Conservation (phyloP, 1,284 basidiomycete genomes). For the Trichosporon faecale region DNA sequence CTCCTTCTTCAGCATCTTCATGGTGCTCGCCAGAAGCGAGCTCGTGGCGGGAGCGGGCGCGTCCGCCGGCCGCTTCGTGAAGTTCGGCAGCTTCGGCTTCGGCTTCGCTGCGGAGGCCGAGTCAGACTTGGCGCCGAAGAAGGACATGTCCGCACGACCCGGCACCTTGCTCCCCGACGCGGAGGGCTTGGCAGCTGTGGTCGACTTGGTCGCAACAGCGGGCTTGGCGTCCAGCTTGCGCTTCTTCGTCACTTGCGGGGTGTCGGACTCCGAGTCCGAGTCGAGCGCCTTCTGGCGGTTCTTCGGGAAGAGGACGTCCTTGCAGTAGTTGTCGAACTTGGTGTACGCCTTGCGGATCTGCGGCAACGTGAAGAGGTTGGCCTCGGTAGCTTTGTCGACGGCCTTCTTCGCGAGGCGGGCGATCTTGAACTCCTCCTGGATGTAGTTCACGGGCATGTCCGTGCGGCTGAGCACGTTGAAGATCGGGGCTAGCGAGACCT, state of each 20-base stretch:
- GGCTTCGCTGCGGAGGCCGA: constrained; percentile 25
- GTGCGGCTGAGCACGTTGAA: constrained; percentile 35
- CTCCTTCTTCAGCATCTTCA: constrained; percentile 22
- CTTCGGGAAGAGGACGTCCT: constrained; percentile 22
- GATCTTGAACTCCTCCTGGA: constrained; percentile 29
- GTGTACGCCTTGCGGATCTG: constrained; percentile 30
- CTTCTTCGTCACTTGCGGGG: constrained; percentile 22
- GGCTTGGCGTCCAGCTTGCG: constrained; percentile 25
- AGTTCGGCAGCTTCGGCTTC: constrained; percentile 27
- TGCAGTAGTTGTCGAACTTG: constrained; percentile 22
- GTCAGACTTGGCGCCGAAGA: constrained; percentile 30
- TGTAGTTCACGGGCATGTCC: constrained; percentile 37
- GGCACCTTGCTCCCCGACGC: constrained; percentile 4
- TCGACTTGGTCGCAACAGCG: not conserved
- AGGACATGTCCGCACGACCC: constrained; percentile 33
- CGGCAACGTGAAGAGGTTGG: constrained; percentile 11
- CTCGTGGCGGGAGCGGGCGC: not conserved
- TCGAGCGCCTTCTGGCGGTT: constrained; percentile 18
- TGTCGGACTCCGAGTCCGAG: constrained; percentile 1
- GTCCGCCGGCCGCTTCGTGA: constrained; percentile 29
- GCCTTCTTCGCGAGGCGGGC: constrained; percentile 23
- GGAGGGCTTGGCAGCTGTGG: constrained; percentile 1
- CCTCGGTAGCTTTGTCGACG: constrained; percentile 20
- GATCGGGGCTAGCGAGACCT: constrained; percentile 28
- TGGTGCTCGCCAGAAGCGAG: constrained; percentile 16